Conservation (phyloP, 2,329 filamentous ascomycete genomes). For the Colletotrichum sp. region DNA sequence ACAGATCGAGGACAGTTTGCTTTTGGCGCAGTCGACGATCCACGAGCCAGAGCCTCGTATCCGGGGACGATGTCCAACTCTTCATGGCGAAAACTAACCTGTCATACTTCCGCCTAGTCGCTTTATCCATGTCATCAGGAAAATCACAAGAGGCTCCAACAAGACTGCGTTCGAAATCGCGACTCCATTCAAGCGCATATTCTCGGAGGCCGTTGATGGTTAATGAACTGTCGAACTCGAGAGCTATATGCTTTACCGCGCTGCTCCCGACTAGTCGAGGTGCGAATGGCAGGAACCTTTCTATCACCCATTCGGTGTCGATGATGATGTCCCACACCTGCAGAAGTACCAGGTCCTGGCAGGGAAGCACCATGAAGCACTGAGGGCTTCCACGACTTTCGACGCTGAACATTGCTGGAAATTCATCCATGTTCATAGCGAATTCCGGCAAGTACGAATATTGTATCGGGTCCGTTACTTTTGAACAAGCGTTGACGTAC, state of each 20-base stretch:
- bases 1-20: not conserved
- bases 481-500: not conserved
- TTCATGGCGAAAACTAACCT: not conserved
- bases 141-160: accelerated
- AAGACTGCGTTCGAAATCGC: not conserved
- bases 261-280: not conserved
- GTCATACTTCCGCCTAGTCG: not conserved
- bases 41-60: not conserved
- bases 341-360: not conserved
- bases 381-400: not conserved
- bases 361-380: not conserved
- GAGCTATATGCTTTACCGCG: not conserved
- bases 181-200: not conserved
- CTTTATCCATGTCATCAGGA: not conserved
- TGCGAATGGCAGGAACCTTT: not conserved
- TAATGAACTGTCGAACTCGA: not conserved
- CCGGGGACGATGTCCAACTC: not conserved
- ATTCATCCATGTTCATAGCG: not conserved
- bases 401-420: not conserved
- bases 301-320: not conserved
- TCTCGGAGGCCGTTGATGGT: not conserved
- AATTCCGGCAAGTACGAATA: not conserved
- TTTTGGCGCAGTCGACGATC: not conserved
- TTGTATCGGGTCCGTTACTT: not conserved
- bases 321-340: not conserved